Evolutionary conservation across 2,329 filamentous ascomycete genomes (phyloP), one percentile per base, ranked within the genome.

Genomic region (Neopestalotiopsis sp.): DNA sequence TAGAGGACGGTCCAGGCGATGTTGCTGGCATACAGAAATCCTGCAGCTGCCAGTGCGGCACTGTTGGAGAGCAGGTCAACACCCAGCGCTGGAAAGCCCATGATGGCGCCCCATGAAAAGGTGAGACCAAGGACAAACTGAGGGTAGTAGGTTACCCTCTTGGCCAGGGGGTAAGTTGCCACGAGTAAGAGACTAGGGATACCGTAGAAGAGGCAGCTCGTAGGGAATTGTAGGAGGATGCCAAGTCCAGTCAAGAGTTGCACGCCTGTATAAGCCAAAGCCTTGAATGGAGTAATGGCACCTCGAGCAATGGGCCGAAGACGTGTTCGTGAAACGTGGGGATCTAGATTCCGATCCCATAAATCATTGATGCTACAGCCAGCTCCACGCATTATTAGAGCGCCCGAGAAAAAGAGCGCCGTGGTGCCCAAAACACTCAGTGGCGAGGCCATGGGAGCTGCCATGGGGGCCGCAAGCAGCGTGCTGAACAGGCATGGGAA

Each of bases 351-450:
- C 67, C 93, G 89, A 80, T 97, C 94, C 92, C 94, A 95, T 65
- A 97, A 89, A 78, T 97, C 94, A 78, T 97, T 97, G 81, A 97
- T 94, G 20, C 92, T 92, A 80, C 94, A 97, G 65, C 94, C 94
- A 24, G 94, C 93, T 63, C 94, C 92, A 70, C 94, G 92, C 92
- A 97, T 96, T 72, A 97, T 87, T 59, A 97, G 78, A 3, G 93
- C 92, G 65, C 94, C 94, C 1, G 89, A 85, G 75, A 92, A 88
- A 81, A 97, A 96, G 62, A 96, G 86, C 2, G 88, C 76, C 1
- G 88, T 86, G 0, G 91, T 94, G 63, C 89, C 86, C 38, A 92
- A 72, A 20, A 94, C 89, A 13, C 90, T 84, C 4, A 84, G 77
- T 0, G 92, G 89, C 1, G 88, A 77, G 2, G 90, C 81, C 74